Evolutionary conservation across 371 early-diverging fungal genomes (phyloP).

Genomic region (Chytridium lagenaria): DNA sequence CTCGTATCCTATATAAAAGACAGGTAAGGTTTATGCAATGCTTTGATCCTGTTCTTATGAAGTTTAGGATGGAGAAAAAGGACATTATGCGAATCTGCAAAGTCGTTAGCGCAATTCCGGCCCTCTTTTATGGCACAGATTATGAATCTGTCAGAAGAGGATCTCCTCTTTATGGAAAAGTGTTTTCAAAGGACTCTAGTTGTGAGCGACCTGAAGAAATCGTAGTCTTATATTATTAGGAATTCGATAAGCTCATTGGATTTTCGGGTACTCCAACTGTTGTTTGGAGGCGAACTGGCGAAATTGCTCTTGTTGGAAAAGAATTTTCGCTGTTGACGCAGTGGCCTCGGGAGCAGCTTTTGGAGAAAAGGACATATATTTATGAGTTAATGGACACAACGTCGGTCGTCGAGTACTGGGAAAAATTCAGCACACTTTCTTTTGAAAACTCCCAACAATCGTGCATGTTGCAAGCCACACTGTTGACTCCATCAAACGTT

Average conservation of each 20-base stretch:
- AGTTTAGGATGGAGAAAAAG: constrained; percentile 76
- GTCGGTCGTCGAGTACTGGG: constrained; percentile 92
- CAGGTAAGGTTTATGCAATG: constrained; percentile 60
- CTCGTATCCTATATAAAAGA: constrained; percentile 77
- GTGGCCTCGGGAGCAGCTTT: constrained; percentile 79
- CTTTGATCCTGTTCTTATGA: neutral
- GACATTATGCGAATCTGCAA: constrained; percentile 86
- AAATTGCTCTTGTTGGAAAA: constrained; percentile 88
- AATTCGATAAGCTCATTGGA: constrained; percentile 87
- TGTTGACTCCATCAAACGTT: constrained; percentile 54
- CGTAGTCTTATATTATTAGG: constrained; percentile 53
- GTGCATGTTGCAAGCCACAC: constrained; percentile 77
- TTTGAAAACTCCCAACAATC: constrained; percentile 87
- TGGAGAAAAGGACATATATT: constrained; percentile 74
- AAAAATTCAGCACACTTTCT: constrained; percentile 85
- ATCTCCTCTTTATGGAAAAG: constrained; percentile 91
- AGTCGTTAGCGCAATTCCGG: constrained; percentile 84
- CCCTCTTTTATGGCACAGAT: constrained; percentile 89
- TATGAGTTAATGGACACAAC: constrained; percentile 89
- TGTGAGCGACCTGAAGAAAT: constrained; percentile 43
- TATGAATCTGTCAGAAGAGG: constrained; percentile 89
- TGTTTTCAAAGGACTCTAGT: constrained; percentile 87
- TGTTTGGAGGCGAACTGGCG: constrained; percentile 92
- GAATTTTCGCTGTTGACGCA: constrained; percentile 88
- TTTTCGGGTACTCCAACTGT: constrained; percentile 96